Base-by-base conservation (phyloP, 306 rosid species). In the Quillaja saponaria region DNA sequence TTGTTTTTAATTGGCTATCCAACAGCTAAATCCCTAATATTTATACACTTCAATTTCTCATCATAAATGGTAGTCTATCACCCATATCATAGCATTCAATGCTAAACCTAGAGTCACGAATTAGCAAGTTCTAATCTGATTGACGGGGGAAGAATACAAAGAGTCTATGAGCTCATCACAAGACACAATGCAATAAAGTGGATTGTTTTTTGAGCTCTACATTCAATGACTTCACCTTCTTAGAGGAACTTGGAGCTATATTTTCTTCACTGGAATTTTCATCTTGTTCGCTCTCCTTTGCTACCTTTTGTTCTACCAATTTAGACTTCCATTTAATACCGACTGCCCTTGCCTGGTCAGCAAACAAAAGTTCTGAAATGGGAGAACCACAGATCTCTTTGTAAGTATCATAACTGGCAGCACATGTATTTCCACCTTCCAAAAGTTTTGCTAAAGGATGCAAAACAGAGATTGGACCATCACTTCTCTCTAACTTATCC, bases 281-380 rank as follows among this genome's bases (percentile, higher is more conserved):
- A 6, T 49, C 58, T 55, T 77, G 78, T 65, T 48, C 40, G 11
- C 21, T 35, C 31, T 47, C 63, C 51, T 33, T 11, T 61, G 70
- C 52, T 33, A 53, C 73, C 44, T 69, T 44, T 46, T 59, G 13
- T 71, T 85, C 74, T 3, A 63, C 64, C 67, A 71, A 69, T 44
- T 83, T 69, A 39, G 78, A 76, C 76, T 81, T 82, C 79, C 80
- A 61, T 8, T 79, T 78, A 51, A 78, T 49, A 63, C 86, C 83
- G 34, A 75, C 72, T 1, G 83, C 88, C 62, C 85, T 82, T 4
- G 95, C 96, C 72, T 92, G 99, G 71, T 86, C 86, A 9, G 95
- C 77, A 73, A 92, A 89, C 66, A 81, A 64, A 68, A 47, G 14
- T 66, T 80, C 74, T 3, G 91, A 83, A 20, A 77, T 49, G 21